phyloP scores from a whole-genome alignment of 2,329 filamentous ascomycete genomes.

The Hymenoscyphus fructigenus region DNA sequence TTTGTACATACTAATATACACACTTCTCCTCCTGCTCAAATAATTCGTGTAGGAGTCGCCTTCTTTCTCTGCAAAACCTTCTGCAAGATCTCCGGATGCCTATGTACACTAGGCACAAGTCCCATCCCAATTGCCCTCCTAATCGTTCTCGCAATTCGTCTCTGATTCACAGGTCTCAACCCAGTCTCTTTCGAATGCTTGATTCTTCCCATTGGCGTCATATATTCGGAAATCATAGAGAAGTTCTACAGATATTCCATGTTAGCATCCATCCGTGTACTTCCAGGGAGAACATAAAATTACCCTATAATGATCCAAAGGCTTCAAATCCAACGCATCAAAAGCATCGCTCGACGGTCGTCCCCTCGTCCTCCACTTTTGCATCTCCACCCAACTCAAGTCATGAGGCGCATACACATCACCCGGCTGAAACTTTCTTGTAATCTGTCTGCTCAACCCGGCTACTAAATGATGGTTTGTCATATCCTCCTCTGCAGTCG shows the following conservation, averaged over 20 bases:
- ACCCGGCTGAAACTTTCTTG: conserved; percentile 70
- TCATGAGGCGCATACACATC: conserved; percentile 93
- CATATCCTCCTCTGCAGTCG: conserved; percentile 13
- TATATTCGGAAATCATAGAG: conserved; percentile 84
- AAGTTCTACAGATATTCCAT: conserved; percentile 78
- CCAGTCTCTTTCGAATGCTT: conserved; percentile 74
- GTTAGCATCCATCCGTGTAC: conserved; percentile 10
- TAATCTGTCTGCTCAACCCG: conserved; percentile 62
- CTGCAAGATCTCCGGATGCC: conserved; percentile 76
- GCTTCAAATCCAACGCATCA: conserved; percentile 76
- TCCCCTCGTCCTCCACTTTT: conserved; percentile 69
- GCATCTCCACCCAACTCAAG: conserved; percentile 72
- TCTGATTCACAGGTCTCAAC: conserved; percentile 83
- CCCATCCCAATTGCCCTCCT: conserved; percentile 85
- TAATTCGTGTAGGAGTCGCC: no score
- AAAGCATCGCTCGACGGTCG: conserved; percentile 67
- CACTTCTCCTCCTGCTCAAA: background rate
- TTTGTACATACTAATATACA: conserved; percentile 15
- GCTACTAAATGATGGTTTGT: conserved; percentile 36
- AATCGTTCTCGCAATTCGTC: conserved; percentile 90
- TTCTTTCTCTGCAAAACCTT: conserved; percentile 16
- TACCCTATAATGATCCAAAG: conserved; percentile 85
- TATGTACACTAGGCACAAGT: conserved; percentile 86
- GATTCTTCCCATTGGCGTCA: conserved; percentile 82
- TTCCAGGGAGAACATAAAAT: conserved; percentile 28